These are phyloP conservation scores for Hypericum perforatum DNA, from an alignment of 345 rosid genomes.

Conservation along the genomic window DNA sequence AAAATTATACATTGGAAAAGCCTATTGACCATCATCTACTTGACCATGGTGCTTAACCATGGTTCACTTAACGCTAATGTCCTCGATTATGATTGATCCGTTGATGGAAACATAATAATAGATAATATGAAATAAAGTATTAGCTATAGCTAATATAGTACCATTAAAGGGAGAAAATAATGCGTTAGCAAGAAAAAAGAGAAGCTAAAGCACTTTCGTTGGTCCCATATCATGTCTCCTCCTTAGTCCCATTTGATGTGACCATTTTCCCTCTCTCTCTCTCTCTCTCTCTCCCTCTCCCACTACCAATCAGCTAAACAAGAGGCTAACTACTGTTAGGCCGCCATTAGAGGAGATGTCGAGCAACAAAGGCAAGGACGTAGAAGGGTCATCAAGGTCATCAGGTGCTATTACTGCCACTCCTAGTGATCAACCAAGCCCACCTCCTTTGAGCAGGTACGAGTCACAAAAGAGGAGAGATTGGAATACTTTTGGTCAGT, in stretches of 20 bases:
- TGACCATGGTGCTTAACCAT: conserved; percentile 3
- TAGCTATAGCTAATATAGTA: conserved; percentile 45
- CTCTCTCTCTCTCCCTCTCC: conserved; percentile 3
- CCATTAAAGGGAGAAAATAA: conserved; percentile 48
- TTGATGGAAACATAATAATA: conserved; percentile 49
- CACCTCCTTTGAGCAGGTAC: too few relatives aligned
- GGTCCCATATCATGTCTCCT: conserved; percentile 60
- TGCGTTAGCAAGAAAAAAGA: conserved; percentile 41
- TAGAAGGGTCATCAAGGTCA: too few relatives aligned
- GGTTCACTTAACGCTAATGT: conserved; percentile 22
- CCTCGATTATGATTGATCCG: conserved; percentile 42
- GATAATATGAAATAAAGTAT: conserved; percentile 26
- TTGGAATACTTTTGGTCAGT: too few relatives aligned
- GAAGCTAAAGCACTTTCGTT: conserved; percentile 53
- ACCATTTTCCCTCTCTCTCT: conserved; percentile 20
- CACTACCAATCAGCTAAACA: background rate
- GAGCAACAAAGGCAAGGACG: too few relatives aligned
- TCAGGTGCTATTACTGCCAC: too few relatives aligned
- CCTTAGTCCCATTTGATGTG: conserved; percentile 26
- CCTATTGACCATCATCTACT: too few relatives aligned
- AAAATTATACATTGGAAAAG: too few relatives aligned
- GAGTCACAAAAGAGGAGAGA: too few relatives aligned
- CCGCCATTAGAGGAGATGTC: too few relatives aligned
- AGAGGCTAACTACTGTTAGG: too few relatives aligned
- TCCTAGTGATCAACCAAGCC: too few relatives aligned